phyloP scores from a whole-genome alignment of 208 protist genomes.

The Naegleria fowleri region DNA sequence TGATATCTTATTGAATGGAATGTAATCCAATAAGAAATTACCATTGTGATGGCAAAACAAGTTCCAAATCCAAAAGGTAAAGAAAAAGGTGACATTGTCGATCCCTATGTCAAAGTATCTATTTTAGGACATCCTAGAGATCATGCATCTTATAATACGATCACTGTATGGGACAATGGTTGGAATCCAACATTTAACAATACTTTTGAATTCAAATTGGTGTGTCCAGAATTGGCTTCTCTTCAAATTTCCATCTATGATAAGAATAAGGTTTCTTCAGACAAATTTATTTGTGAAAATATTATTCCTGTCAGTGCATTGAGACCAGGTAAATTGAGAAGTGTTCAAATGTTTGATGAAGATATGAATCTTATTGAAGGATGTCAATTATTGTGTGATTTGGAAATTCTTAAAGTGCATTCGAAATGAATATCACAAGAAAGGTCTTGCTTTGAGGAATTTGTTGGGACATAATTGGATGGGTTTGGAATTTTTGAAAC shows the following conservation, averaged over 20 bases:
- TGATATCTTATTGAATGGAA: no score
- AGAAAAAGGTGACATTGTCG: constrained; percentile 35
- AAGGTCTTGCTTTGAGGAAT: no score
- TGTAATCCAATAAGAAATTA: no score
- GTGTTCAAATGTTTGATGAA: constrained; percentile 24
- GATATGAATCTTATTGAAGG: background rate
- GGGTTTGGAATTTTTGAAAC: no score
- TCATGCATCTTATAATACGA: background rate
- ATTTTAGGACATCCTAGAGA: constrained; percentile 17
- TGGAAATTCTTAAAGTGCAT: background rate
- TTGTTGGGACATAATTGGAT: no score
- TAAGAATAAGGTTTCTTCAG: constrained; percentile 17
- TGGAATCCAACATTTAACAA: constrained; percentile 43
- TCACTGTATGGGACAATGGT: constrained; percentile 35
- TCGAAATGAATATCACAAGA: no score
- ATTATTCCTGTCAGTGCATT: constrained; percentile 17
- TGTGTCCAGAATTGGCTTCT: constrained; percentile 4
- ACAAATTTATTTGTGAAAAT: constrained; percentile 37
- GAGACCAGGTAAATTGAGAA: constrained; percentile 25
- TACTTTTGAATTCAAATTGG: constrained; percentile 37
- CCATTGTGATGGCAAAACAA: constrained; percentile 19
- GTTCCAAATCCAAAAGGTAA: constrained; percentile 24
- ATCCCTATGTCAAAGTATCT: constrained; percentile 36
- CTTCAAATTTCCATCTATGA: constrained; percentile 37
- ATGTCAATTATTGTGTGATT: background rate